Base-by-base conservation (phyloP, 495 filamentous ascomycete species). In the Penicillium lagena region DNA sequence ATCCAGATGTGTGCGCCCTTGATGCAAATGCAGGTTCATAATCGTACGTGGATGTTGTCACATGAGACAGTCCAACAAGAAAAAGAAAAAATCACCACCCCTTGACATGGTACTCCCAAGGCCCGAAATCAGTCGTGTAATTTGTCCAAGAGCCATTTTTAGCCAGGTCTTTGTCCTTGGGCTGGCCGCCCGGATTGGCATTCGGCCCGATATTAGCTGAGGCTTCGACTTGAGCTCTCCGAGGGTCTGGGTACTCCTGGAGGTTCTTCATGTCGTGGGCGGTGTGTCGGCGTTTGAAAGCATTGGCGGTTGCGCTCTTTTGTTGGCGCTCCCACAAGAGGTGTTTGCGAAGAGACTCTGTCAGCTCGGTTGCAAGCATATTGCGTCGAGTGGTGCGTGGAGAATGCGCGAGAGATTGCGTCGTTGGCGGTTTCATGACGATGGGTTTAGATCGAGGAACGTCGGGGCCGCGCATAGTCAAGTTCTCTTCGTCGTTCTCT, bases 321-420 rank as follows among this genome's bases (percentile, higher is more conserved):
- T 90, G 86, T 55, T 90, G 85, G 17, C 87, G 85, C 54, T 91
- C 87, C 83, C 85, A 89, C 11, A 91, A 70, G n/a, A 91, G 73
- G 46, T 89, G 81, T 51, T 81, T 80, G 13, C 87, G 78, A 12
- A 91, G 73, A 28, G 86, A 89, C 53, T 87, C 84, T 4, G 87
- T 89, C 50, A 99, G 72, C 66, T 99, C 93, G 17, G 89, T 90
- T 30, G 89, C 83, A 43, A 99, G 79, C 93, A 99, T 99, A 66
- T 99, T 95, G 36, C 91, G 79, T 37, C 94, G 82, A 0, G 94
- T 99, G 0, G 94, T 96, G 45, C 89, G 79, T 0, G 93, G 93
- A 7, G 93, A 96, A 46, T 84, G 82, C 13, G 82, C 79, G 42
- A 80, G 85, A 34, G 85, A 83, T 11, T 80, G 85, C 7, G 64